Evolutionary conservation across 176 grass and related monocot species (phyloP).

Genomic region (Oryza glumipatula): DNA sequence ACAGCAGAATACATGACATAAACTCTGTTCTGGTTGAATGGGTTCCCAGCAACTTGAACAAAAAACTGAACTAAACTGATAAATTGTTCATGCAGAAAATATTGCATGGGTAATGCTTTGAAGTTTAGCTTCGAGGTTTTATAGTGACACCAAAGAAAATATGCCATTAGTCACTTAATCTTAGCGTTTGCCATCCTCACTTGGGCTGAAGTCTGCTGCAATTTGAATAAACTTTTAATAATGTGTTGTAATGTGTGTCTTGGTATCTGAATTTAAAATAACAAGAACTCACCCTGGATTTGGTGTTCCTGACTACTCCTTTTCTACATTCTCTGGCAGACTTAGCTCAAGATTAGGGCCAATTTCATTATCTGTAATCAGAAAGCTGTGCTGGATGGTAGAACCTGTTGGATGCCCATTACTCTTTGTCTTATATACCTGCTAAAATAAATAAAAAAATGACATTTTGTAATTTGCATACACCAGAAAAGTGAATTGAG

Average conservation of each 20-base stretch:
- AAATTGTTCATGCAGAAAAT: background rate
- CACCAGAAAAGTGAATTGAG: background rate
- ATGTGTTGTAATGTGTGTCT: background rate
- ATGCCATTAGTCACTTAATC: background rate
- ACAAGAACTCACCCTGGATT: conserved; percentile 41
- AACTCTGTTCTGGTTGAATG: conserved; percentile 2
- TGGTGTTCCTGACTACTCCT: conserved; percentile 34
- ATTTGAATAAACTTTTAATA: background rate
- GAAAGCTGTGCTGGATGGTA: conserved; percentile 31
- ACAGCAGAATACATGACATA: background rate
- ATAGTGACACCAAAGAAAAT: background rate
- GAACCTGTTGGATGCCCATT: conserved; percentile 29
- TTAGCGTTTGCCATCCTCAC: background rate
- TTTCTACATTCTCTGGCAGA: conserved; percentile 30
- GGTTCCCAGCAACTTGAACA: background rate
- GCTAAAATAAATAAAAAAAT: conserved; percentile 21
- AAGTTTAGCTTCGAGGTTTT: background rate
- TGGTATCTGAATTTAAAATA: background rate
- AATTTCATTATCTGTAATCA: conserved; percentile 29
- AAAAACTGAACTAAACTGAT: conserved; percentile 2
- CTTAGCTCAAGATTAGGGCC: conserved; percentile 49
- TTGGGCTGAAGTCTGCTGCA: conserved; percentile 31
- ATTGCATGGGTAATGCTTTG: background rate
- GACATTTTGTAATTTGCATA: conserved; percentile 10
- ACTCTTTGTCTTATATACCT: conserved; percentile 47